These are phyloP conservation scores for Garcia nutans DNA, from an alignment of 345 rosid genomes.

Conservation along the genomic window DNA sequence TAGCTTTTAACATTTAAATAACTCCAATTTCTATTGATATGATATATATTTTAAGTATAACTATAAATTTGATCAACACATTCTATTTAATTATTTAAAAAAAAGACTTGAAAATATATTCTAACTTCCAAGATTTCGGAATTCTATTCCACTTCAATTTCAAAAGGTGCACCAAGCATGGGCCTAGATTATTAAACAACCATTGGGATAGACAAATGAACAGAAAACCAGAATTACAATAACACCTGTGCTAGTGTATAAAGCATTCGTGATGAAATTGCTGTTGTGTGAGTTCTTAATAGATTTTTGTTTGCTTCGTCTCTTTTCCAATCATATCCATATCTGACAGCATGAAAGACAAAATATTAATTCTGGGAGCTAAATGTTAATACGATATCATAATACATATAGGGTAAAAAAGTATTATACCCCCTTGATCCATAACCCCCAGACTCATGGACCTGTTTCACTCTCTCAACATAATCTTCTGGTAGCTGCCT, in stretches of 20 bases:
- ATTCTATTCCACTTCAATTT: too few species aligned
- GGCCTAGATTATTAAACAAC: not conserved
- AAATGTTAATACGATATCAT: not conserved
- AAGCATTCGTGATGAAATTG: constrained; percentile 90
- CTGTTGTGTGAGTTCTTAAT: constrained; percentile 92
- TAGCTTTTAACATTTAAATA: too few species aligned
- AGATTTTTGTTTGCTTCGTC: constrained; percentile 96
- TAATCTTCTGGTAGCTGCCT: constrained; percentile 79
- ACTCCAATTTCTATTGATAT: too few species aligned
- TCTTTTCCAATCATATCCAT: constrained; percentile 90
- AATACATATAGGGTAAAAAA: not conserved
- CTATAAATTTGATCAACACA: too few species aligned
- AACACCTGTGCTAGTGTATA: constrained; percentile 78
- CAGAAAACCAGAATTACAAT: not conserved
- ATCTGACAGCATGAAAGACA: constrained; percentile 37
- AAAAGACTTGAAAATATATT: too few species aligned
- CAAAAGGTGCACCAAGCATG: too few species aligned
- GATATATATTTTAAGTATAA: too few species aligned
- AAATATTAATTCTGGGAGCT: not conserved
- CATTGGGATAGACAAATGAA: not conserved
- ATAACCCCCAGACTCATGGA: constrained; percentile 89
- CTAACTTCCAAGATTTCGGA: too few species aligned
- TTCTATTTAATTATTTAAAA: too few species aligned
- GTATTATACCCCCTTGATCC: constrained; percentile 77
- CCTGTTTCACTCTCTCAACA: constrained; percentile 68